phyloP scores from a whole-genome alignment of 371 early-diverging fungal species.

The Lichtheimia ramosa region DNA sequence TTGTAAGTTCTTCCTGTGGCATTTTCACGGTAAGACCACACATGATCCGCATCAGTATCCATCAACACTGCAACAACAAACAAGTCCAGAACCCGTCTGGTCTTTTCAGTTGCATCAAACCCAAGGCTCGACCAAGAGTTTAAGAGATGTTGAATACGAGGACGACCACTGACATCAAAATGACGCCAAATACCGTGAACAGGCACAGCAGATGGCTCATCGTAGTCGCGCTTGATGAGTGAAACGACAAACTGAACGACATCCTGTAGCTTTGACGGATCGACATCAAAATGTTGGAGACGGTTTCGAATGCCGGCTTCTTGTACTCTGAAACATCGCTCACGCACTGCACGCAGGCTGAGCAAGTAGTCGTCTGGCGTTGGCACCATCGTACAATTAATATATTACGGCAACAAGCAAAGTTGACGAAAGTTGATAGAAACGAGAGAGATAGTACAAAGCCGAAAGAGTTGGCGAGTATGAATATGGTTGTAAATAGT shows the following conservation, averaged over 20 bases:
- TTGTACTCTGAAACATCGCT: conserved; percentile 69
- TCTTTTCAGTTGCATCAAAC: conserved; percentile 56
- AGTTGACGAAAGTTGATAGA: neutral
- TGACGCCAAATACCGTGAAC: conserved; percentile 90
- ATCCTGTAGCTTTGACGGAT: conserved; percentile 61
- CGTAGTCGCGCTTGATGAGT: conserved; percentile 74
- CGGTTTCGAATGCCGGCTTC: conserved; percentile 53
- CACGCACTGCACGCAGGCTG: conserved; percentile 78
- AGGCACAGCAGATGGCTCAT: conserved; percentile 64
- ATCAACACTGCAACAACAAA: conserved; percentile 86
- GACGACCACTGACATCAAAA: conserved; percentile 66
- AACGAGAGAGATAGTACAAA: conserved; percentile 1
- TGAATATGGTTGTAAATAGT: neutral
- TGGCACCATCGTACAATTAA: conserved; percentile 21
- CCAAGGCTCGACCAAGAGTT: conserved; percentile 36
- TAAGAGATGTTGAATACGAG: conserved; percentile 64
- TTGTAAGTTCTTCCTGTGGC: conserved; percentile 54
- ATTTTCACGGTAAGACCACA: conserved; percentile 73
- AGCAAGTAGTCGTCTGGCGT: conserved; percentile 53
- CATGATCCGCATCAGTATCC: conserved; percentile 86
- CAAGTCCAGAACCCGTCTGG: conserved; percentile 81
- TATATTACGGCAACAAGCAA: conserved; percentile 7
- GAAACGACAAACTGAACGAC: conserved; percentile 71
- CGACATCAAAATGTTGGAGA: conserved; percentile 73
- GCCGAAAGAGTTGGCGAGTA: neutral